These are phyloP conservation scores for Vigna hirtella DNA, from an alignment of 306 rosid species.

Conservation along the genomic window DNA sequence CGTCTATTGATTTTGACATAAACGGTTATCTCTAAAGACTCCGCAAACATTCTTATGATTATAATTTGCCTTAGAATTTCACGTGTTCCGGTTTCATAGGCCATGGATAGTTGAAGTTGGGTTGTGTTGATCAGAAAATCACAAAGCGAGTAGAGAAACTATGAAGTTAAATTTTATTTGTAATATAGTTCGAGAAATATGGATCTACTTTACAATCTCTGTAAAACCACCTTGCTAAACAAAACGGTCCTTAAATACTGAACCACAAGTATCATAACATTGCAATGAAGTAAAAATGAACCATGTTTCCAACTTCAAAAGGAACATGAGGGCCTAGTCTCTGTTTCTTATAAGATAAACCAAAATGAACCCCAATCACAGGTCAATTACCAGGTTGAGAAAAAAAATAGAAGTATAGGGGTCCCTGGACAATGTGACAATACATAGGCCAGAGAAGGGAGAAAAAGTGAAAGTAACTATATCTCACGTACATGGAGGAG, in stretches of 20 bases:
- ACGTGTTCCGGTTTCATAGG: too few relatives aligned
- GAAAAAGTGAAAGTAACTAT: neutral
- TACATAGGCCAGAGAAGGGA: constrained; percentile 41
- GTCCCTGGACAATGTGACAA: constrained; percentile 38
- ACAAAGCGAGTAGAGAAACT: too few relatives aligned
- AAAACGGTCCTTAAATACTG: neutral
- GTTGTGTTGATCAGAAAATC: too few relatives aligned
- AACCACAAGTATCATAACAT: neutral
- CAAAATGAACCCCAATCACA: constrained; percentile 34
- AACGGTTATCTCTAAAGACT: too few relatives aligned
- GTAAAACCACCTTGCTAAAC: neutral
- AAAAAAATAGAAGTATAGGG: constrained; percentile 16
- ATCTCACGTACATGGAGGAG: constrained; percentile 49
- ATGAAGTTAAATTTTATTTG: neutral
- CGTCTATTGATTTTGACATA: too few relatives aligned
- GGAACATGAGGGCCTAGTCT: constrained; percentile 2
- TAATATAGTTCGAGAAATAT: neutral
- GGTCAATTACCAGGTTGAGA: constrained; percentile 25
- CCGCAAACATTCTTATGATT: too few relatives aligned
- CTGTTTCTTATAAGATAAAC: constrained; percentile 10
- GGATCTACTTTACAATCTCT: neutral
- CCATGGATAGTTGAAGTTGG: too few relatives aligned
- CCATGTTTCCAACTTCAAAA: neutral
- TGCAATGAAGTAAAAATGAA: neutral
- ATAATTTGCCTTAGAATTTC: too few relatives aligned